Evolutionary conservation across 345 rosid species (phyloP).

Genomic region (Chamaenerion angustifolium): DNA sequence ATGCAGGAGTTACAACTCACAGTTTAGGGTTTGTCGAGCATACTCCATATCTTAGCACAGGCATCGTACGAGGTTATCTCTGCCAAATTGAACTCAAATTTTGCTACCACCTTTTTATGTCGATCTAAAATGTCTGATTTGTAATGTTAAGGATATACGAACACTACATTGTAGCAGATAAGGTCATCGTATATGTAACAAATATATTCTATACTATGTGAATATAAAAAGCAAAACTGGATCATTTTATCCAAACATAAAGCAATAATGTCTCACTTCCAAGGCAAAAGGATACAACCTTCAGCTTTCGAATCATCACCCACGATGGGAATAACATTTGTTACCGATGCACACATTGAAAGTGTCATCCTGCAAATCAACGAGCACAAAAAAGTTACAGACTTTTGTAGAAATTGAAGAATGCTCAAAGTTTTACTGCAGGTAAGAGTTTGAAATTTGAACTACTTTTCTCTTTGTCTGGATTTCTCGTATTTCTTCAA

Average conservation of each 20-base stretch:
- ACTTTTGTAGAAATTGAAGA: background rate
- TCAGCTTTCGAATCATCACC: slow-evolving; percentile 43
- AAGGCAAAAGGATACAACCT: slow-evolving; percentile 60
- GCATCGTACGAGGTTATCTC: slow-evolving; percentile 27
- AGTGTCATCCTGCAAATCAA: slow-evolving; percentile 62
- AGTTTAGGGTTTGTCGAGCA: slow-evolving; percentile 30
- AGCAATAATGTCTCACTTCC: too few species aligned
- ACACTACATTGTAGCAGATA: background rate
- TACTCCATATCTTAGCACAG: slow-evolving; percentile 63
- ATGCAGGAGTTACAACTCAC: background rate
- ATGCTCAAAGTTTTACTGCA: background rate
- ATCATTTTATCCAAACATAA: too few species aligned
- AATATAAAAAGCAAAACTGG: too few species aligned
- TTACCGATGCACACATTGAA: slow-evolving; percentile 76
- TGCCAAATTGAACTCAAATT: slow-evolving; percentile 40
- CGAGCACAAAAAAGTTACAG: background rate
- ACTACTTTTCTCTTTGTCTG: slow-evolving; percentile 50
- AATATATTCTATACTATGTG: too few species aligned
- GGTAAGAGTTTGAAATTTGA: background rate
- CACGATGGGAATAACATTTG: slow-evolving; percentile 59
- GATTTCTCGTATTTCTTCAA: slow-evolving; percentile 39
- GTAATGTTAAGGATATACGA: slow-evolving; percentile 26
- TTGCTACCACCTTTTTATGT: slow-evolving; percentile 39
- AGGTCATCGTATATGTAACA: background rate
- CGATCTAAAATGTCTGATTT: slow-evolving; percentile 55